Percentiles rank a stretch among this genome's conserved stretches.
Evolutionary conservation across 2,329 filamentous ascomycete species (phyloP).

Genomic region (Colletotrichum godetiae): DNA sequence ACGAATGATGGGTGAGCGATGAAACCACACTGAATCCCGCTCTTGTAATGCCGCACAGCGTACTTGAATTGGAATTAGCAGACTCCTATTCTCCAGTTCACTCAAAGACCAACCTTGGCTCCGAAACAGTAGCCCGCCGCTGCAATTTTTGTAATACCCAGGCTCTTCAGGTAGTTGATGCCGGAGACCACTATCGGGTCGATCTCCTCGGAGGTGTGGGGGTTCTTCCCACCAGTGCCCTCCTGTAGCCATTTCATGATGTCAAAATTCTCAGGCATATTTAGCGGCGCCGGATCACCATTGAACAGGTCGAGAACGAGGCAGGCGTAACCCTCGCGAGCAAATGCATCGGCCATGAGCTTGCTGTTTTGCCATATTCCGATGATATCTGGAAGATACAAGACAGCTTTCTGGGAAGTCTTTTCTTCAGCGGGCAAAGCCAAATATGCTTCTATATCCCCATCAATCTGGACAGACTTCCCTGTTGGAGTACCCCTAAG

Average conservation of each 20-base stretch:
- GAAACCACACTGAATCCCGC: not conserved
- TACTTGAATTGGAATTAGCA: not conserved
- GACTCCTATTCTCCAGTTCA: not conserved
- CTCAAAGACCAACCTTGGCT: not conserved
- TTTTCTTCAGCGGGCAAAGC: not conserved
- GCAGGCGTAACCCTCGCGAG: not conserved
- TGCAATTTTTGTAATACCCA: not conserved
- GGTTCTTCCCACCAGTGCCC: not conserved
- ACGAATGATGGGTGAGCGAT: not conserved
- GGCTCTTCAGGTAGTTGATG: not conserved
- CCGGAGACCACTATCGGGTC: not conserved
- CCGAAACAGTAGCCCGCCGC: not conserved
- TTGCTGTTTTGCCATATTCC: constrained; percentile 14
- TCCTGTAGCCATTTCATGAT: not conserved
- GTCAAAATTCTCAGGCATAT: not conserved
- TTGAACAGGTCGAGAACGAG: not conserved
- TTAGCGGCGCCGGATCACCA: not conserved
- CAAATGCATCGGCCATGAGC: constrained; percentile 4
- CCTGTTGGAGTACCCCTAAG: not conserved
- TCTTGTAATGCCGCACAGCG: not conserved
- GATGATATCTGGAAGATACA: not conserved
- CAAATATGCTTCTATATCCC: not conserved
- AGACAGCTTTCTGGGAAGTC: not conserved
- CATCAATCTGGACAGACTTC: not conserved
- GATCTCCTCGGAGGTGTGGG: not conserved